Conservation (phyloP, 2,329 filamentous ascomycete genomes). For the Trichoderma lentiforme region DNA sequence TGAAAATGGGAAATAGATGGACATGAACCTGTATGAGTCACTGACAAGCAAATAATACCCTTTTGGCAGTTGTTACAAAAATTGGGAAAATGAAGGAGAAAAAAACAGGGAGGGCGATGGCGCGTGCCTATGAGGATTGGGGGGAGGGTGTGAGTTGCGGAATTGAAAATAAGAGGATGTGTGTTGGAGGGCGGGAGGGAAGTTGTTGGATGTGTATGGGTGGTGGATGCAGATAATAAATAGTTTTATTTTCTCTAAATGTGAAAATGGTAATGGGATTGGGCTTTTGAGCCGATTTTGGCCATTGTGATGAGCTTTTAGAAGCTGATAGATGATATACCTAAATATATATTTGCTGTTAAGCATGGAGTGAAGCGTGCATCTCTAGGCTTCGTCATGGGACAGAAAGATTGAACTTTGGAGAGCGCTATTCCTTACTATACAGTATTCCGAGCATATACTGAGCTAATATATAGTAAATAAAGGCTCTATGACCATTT, state of each 20-base stretch:
- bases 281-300: not conserved
- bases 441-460: not conserved
- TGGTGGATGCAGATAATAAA: not conserved
- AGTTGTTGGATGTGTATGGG: too few relatives aligned
- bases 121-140: not conserved
- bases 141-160: not conserved
- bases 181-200: not conserved
- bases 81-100: not conserved
- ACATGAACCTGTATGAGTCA: not conserved
- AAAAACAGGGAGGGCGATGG: not conserved
- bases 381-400: not conserved
- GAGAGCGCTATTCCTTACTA: not conserved
- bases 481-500: not conserved
- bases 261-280: not conserved
- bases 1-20: slow-evolving; percentile 6
- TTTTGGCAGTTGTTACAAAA: slow-evolving; percentile 1
- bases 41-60: slow-evolving; percentile 12
- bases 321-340: not conserved
- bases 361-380: not conserved
- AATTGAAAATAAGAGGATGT: too few relatives aligned
- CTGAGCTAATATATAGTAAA: not conserved
- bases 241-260: not conserved
- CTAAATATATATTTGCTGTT: not conserved
- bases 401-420: not conserved
- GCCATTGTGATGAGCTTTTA: not conserved